These are phyloP conservation scores for Ziziphus jujuba DNA, from an alignment of 306 rosid genomes.

Conservation along the genomic window DNA sequence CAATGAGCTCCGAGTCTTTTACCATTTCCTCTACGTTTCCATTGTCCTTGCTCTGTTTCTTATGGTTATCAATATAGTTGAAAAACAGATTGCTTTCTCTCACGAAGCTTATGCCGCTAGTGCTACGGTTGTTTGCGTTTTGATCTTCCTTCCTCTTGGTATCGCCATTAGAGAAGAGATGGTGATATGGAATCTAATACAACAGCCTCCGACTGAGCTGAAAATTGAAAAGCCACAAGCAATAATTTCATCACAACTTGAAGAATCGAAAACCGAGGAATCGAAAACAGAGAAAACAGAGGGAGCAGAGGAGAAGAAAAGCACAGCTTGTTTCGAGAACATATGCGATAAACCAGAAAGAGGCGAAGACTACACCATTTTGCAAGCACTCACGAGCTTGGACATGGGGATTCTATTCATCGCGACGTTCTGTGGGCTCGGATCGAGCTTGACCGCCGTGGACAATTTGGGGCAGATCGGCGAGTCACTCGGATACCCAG, in stretches of 20 bases:
- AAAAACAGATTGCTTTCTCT: slow-evolving; percentile 24
- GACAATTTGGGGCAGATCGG: slow-evolving; percentile 59
- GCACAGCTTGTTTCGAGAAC: slow-evolving; percentile 11
- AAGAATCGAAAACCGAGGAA: background rate
- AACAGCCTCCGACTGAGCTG: slow-evolving; percentile 2
- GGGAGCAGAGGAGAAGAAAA: background rate
- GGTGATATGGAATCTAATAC: slow-evolving; percentile 25
- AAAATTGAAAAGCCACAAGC: slow-evolving; percentile 9
- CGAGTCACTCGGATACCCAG: slow-evolving; percentile 43
- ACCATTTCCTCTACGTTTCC: slow-evolving; percentile 41
- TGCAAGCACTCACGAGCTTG: slow-evolving; percentile 40
- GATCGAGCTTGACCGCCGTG: slow-evolving; percentile 44
- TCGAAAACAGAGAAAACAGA: background rate
- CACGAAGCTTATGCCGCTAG: slow-evolving; percentile 31
- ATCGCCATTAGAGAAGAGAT: slow-evolving; percentile 39
- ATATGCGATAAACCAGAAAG: slow-evolving; percentile 29
- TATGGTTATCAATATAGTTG: slow-evolving; percentile 30
- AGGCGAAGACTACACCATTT: slow-evolving; percentile 51
- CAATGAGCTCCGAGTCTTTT: slow-evolving; percentile 40
- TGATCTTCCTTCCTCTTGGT: slow-evolving; percentile 34
- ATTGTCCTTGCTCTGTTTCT: slow-evolving; percentile 40
- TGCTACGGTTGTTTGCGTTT: slow-evolving; percentile 20
- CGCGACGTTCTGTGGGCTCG: slow-evolving; percentile 41
- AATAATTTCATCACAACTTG: background rate
- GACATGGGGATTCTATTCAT: slow-evolving; percentile 47